phyloP scores from a whole-genome alignment of 805 yeast genomes.

The Trichomonascus vanleenenianus region DNA sequence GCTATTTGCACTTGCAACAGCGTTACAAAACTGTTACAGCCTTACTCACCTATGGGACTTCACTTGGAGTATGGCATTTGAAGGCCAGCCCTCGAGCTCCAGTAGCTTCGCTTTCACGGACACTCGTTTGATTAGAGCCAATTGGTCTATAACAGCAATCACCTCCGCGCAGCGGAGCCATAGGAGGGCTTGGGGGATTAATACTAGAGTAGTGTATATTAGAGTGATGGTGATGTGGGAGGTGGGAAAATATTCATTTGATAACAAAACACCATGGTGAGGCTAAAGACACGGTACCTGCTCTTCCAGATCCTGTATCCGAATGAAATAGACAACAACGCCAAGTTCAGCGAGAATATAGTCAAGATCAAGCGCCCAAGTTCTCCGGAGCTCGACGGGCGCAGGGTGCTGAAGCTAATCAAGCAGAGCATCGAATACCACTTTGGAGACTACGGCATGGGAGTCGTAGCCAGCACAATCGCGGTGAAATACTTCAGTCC shows the following conservation, averaged over 20 bases:
- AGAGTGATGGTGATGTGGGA: not conserved
- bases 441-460: constrained; percentile 76
- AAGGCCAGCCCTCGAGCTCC: too few relatives aligned
- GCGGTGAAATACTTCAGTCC: constrained; percentile 74
- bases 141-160: too few relatives aligned
- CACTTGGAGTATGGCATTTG: too few relatives aligned
- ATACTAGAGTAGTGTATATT: too few relatives aligned
- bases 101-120: too few relatives aligned
- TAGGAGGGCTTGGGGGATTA: too few relatives aligned
- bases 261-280: constrained; percentile 50
- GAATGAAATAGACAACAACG: constrained; percentile 22
- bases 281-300: constrained; percentile 78
- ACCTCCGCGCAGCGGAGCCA: too few relatives aligned
- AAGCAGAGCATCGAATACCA: constrained; percentile 48
- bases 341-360: not conserved
- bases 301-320: constrained; percentile 76
- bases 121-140: too few relatives aligned
- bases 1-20: too few relatives aligned
- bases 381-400: constrained; percentile 35
- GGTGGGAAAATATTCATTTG: not conserved
- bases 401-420: constrained; percentile 45
- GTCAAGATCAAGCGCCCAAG: constrained; percentile 20
- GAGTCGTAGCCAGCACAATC: constrained; percentile 50
- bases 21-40: too few relatives aligned
- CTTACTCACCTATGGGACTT: too few relatives aligned